Percentiles rank a stretch among this genome's conserved stretches.
Evolutionary conservation across 106 monocot genomes (phyloP).

Genomic region (Allium sativum): DNA sequence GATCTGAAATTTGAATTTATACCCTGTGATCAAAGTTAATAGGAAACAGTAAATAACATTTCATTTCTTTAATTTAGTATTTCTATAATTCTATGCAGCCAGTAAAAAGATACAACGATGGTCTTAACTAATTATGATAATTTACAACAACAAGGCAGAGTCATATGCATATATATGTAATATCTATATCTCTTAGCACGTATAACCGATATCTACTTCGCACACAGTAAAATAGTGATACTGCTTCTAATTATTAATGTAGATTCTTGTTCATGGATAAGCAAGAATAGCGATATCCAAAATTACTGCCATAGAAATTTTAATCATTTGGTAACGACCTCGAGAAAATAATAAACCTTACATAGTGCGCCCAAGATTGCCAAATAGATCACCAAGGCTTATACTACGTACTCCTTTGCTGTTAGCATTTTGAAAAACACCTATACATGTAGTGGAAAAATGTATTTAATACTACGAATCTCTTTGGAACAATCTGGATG

Average conservation of each 20-base stretch:
- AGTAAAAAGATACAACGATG: too few species aligned
- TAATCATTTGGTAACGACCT: neutral
- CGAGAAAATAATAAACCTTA: constrained; percentile 20
- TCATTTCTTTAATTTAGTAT: too few species aligned
- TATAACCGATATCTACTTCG: neutral
- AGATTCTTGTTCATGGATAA: too few species aligned
- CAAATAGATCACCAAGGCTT: constrained; percentile 94
- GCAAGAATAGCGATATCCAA: too few species aligned
- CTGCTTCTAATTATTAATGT: too few species aligned
- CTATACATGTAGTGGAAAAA: constrained; percentile 15
- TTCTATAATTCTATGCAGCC: too few species aligned
- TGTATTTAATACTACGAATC: too few species aligned
- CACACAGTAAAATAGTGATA: too few species aligned
- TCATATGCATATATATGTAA: too few species aligned
- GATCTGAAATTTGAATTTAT: constrained; percentile 93
- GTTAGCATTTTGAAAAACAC: constrained; percentile 91
- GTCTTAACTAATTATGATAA: too few species aligned
- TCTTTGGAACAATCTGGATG: neutral
- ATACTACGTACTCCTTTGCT: constrained; percentile 82
- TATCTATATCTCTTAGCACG: neutral
- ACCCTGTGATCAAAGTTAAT: constrained; percentile 37
- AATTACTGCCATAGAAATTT: too few species aligned
- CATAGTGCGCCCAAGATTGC: constrained; percentile 94
- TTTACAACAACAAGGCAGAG: too few species aligned
- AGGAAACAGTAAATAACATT: neutral